Evolutionary conservation across 768 basidiomycete genomes (phyloP).

Genomic region (Lactifluus subvellereus): DNA sequence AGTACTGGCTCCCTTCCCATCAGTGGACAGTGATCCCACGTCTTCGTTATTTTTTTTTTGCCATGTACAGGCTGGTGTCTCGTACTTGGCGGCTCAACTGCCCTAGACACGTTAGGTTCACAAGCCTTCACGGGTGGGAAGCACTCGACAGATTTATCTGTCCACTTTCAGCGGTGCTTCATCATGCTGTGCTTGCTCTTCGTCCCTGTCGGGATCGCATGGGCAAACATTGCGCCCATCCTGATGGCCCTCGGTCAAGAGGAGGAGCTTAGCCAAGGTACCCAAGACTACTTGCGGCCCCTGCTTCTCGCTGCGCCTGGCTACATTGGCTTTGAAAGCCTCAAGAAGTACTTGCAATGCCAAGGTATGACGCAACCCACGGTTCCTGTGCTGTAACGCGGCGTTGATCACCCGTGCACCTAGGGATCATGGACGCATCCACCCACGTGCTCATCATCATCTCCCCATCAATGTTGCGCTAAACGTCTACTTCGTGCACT

Average conservation of each 20-base stretch:
- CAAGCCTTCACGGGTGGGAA: conserved; percentile 66
- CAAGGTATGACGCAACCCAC: conserved; percentile 43
- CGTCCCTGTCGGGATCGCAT: conserved; percentile 55
- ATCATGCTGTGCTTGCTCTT: conserved; percentile 58
- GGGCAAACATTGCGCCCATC: conserved; percentile 60
- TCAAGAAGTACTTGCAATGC: conserved; percentile 77
- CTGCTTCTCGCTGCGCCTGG: conserved; percentile 62
- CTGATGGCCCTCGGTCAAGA: conserved; percentile 61
- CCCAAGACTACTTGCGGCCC: conserved; percentile 60
- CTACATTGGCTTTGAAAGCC: conserved; percentile 68
- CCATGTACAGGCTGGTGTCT: conserved; percentile 59
- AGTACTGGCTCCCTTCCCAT: conserved; percentile 37
- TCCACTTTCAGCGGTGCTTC: conserved; percentile 68
- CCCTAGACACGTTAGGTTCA: conserved; percentile 71
- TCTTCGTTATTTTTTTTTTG: conserved; percentile 19
- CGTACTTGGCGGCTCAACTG: conserved; percentile 73
- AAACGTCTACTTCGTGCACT: conserved; percentile 57
- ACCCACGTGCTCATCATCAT: conserved; percentile 57
- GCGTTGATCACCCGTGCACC: not conserved
- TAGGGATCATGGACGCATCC: conserved; percentile 71
- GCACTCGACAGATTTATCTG: conserved; percentile 55
- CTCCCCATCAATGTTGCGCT: conserved; percentile 61
- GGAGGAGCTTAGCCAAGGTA: conserved; percentile 47
- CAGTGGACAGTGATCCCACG: conserved; percentile 44
- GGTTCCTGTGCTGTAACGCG: not conserved